Conservation (phyloP, 805 yeast genomes). For the Saturnispora hagleri region DNA sequence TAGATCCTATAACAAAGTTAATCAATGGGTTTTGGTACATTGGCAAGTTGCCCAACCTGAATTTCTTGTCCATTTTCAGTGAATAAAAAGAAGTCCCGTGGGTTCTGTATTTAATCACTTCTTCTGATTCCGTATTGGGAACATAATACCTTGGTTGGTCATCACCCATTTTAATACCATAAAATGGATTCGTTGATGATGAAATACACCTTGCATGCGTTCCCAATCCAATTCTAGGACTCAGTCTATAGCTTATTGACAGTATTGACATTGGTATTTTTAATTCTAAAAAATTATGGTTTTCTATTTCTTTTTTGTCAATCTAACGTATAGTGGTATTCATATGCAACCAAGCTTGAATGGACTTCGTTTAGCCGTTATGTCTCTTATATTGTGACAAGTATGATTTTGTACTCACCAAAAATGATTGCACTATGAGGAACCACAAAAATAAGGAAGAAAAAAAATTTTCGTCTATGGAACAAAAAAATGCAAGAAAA, state of each 20-base stretch:
- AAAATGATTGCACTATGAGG: background rate
- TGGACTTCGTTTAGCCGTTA: background rate
- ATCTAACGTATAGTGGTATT: background rate
- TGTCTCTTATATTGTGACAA: background rate
- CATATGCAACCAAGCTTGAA: background rate
- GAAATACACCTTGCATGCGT: background rate
- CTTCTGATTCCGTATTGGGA: conserved; percentile 17
- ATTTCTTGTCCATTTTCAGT: conserved; percentile 38
- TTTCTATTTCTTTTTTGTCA: background rate
- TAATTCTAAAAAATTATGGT: background rate
- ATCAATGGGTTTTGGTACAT: conserved; percentile 57
- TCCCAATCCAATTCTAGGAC: background rate
- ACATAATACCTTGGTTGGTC: conserved; percentile 23
- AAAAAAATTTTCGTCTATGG: conserved; percentile 1
- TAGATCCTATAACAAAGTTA: conserved; percentile 52
- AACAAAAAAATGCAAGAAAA: background rate
- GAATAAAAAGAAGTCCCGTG: conserved; percentile 25
- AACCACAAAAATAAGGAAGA: background rate
- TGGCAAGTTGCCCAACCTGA: conserved; percentile 50
- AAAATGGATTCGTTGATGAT: background rate
- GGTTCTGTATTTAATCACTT: conserved; percentile 21
- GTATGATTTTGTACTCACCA: background rate
- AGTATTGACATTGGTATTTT: background rate
- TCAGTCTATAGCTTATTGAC: background rate
- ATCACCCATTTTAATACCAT: conserved; percentile 23